Evolutionary conservation across 2,329 filamentous ascomycete genomes (phyloP).

Genomic region (Pestalotiopsis sp.): DNA sequence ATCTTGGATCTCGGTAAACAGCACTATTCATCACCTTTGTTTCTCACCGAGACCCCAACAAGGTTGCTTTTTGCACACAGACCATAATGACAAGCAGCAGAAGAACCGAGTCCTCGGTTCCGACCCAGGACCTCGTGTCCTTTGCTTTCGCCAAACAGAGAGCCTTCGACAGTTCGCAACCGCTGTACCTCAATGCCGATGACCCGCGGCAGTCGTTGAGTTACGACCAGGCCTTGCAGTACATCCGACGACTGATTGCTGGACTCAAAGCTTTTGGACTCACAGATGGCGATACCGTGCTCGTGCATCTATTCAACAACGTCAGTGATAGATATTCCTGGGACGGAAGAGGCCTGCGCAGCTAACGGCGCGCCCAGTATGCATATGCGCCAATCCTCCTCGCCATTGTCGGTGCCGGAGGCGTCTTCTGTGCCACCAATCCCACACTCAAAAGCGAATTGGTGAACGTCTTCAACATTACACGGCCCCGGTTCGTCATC

Average conservation of each 20-base stretch:
- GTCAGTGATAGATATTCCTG: constrained; percentile 3
- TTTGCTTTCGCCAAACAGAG: constrained; percentile 40
- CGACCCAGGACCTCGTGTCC: constrained; percentile 38
- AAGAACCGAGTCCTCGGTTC: background rate
- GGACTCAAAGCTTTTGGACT: constrained; percentile 5
- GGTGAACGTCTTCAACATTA: constrained; percentile 45
- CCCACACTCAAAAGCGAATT: constrained; percentile 50
- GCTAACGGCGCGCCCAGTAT: constrained; percentile 30
- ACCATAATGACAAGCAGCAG: background rate
- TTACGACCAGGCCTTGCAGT: constrained; percentile 33
- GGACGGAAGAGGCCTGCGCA: background rate
- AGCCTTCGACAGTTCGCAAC: constrained; percentile 37
- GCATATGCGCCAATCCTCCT: constrained; percentile 41
- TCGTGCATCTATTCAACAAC: constrained; percentile 9
- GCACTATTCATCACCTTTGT: background rate
- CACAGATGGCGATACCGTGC: constrained; percentile 4
- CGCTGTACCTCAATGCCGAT: constrained; percentile 44
- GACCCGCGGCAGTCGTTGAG: constrained; percentile 39
- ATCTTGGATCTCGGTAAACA: background rate
- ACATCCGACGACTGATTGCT: constrained; percentile 28
- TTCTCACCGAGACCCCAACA: background rate
- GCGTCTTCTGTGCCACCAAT: constrained; percentile 54
- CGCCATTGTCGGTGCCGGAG: constrained; percentile 48
- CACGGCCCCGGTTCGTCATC: constrained; percentile 48
- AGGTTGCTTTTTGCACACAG: background rate